Conservation (phyloP, 805 yeast species). For the Barnettozyma salicaria region DNA sequence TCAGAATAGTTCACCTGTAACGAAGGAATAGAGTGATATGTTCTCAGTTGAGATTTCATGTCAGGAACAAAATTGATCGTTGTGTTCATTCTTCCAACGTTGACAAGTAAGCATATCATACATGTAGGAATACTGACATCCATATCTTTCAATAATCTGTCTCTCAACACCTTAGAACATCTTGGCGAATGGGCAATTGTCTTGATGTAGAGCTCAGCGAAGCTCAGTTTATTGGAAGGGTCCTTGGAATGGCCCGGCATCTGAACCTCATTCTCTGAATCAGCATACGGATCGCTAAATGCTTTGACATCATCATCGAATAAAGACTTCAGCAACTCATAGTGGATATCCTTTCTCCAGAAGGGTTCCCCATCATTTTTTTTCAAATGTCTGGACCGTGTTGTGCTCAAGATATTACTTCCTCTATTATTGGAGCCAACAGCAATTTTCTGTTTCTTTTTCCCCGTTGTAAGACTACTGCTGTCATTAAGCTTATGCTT, state of each 20-base stretch:
- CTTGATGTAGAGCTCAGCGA: conserved; percentile 76
- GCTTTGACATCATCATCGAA: conserved; percentile 59
- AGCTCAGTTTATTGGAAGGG: conserved; percentile 47
- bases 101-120: conserved; percentile 79
- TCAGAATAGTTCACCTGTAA: conserved; percentile 59
- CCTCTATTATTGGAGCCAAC: conserved; percentile 13
- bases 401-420: conserved; percentile 20
- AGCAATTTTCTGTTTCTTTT: conserved; percentile 6
- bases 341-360: conserved; percentile 83
- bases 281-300: conserved; percentile 58
- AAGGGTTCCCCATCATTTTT: conserved; percentile 90
- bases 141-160: conserved; percentile 58
- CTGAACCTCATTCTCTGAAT: conserved; percentile 31
- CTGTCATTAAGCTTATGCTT: conserved; percentile 7
- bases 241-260: conserved; percentile 30
- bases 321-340: conserved; percentile 60
- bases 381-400: conserved; percentile 58
- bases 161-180: conserved; percentile 77
- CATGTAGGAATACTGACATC: conserved; percentile 65
- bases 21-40: conserved; percentile 90
- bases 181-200: conserved; percentile 79
- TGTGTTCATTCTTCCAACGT: conserved; percentile 90
- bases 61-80: conserved; percentile 92
- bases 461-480: not conserved
- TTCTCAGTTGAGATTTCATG: conserved; percentile 88